Evolutionary conservation across 2,329 filamentous ascomycete species (phyloP).

Genomic region (Aspergillus puulaauensis): DNA sequence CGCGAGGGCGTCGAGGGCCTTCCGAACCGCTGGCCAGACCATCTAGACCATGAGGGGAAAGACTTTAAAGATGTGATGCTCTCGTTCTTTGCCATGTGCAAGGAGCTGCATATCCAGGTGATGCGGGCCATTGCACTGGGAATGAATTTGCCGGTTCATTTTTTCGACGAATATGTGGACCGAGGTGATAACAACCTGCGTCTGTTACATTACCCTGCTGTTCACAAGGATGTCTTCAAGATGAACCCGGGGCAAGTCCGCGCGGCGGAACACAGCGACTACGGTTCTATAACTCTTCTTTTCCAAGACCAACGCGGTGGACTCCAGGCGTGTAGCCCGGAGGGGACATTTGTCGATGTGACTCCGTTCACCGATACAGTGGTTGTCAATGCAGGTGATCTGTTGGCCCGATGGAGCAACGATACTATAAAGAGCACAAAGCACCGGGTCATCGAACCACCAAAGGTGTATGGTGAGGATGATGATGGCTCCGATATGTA

Average conservation of each 20-base stretch:
- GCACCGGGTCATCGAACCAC: conserved; percentile 86
- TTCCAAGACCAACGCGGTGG: conserved; percentile 60
- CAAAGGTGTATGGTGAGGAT: conserved; percentile 49
- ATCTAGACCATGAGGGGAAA: conserved; percentile 53
- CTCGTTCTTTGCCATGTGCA: conserved; percentile 72
- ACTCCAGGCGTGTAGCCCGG: conserved; percentile 66
- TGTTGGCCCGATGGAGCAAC: conserved; percentile 86
- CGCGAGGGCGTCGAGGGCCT: conserved; percentile 58
- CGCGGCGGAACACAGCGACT: conserved; percentile 75
- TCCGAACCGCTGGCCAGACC: conserved; percentile 76
- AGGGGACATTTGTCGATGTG: conserved; percentile 76
- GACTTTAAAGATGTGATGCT: conserved; percentile 72
- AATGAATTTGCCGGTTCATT: conserved; percentile 67
- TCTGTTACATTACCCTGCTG: conserved; percentile 73
- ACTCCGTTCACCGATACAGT: conserved; percentile 78
- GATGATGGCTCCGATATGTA: conserved; percentile 50
- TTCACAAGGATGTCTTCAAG: conserved; percentile 64
- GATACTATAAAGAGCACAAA: conserved; percentile 87
- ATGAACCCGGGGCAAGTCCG: conserved; percentile 69
- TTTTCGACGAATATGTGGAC: conserved; percentile 75
- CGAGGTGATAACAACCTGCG: conserved; percentile 70
- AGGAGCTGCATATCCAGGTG: conserved; percentile 70
- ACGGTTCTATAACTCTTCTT: conserved; percentile 53
- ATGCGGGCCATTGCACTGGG: conserved; percentile 86
- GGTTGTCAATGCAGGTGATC: conserved; percentile 85